Conservation (phyloP, 306 rosid genomes). For the Prunus dulcis region DNA sequence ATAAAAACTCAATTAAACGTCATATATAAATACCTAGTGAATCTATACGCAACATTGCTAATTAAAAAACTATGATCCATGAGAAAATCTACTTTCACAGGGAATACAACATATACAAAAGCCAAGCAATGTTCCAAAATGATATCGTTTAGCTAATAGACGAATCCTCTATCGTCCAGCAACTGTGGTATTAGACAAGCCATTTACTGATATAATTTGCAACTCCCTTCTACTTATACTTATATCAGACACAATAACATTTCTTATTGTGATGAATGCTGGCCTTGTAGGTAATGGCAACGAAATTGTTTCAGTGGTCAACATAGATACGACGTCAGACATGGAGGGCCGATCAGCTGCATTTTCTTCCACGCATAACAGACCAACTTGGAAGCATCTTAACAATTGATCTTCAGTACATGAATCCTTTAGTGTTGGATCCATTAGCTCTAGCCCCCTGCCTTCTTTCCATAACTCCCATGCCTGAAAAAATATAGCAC, state of each 20-base stretch:
- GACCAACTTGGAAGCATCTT: constrained; percentile 8
- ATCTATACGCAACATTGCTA: no score
- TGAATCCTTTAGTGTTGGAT: neutral
- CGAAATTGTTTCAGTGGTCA: neutral
- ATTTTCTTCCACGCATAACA: constrained; percentile 11
- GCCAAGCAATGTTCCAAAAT: no score
- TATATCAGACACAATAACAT: neutral
- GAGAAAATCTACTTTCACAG: no score
- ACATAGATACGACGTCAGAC: neutral
- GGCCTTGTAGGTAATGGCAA: neutral
- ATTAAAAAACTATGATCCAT: no score
- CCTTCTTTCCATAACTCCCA: constrained; percentile 13
- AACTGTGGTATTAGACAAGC: neutral
- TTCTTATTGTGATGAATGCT: neutral
- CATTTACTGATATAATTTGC: neutral
- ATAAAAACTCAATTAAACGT: no score
- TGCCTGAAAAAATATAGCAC: neutral
- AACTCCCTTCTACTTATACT: neutral
- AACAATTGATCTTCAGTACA: neutral
- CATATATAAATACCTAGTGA: no score
- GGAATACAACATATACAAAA: no score
- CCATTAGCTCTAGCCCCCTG: neutral
- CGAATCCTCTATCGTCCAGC: neutral
- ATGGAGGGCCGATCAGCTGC: neutral
- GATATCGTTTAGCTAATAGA: no score